phyloP scores from a whole-genome alignment of 2,329 filamentous ascomycete species.

The Westerdykella aurantiaca region DNA sequence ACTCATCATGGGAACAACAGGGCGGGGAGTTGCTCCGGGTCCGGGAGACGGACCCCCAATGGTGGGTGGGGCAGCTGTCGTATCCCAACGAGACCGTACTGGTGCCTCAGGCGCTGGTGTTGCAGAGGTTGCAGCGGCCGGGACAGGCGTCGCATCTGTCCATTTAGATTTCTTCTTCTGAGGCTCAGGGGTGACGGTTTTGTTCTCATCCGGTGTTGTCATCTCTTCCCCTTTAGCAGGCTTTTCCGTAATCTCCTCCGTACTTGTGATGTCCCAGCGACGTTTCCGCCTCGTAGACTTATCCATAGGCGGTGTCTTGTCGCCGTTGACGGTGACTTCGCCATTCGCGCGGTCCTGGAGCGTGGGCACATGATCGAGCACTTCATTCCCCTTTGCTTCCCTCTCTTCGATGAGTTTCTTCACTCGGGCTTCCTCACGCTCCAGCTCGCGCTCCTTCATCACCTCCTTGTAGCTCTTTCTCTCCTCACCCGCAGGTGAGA shows the following conservation, averaged over 20 bases:
- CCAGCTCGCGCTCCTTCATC: constrained; percentile 85
- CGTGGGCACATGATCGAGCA: constrained; percentile 63
- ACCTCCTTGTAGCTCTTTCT: constrained; percentile 81
- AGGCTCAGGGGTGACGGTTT: constrained; percentile 12
- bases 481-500: constrained; percentile 70
- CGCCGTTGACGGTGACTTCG: constrained; percentile 64
- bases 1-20: constrained; percentile 44
- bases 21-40: constrained; percentile 18
- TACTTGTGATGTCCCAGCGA: constrained; percentile 80
- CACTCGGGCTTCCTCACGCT: constrained; percentile 89
- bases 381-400: constrained; percentile 55
- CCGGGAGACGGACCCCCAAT: constrained; percentile 8
- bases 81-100: constrained; percentile 33
- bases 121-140: constrained; percentile 59
- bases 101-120: constrained; percentile 22
- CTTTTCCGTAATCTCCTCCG: constrained; percentile 26
- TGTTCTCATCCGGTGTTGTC: constrained; percentile 34
- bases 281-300: constrained; percentile 64
- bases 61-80: constrained; percentile 15
- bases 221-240: constrained; percentile 33
- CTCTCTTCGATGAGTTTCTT: constrained; percentile 73
- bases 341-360: constrained; percentile 57
- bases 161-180: constrained; percentile 66
- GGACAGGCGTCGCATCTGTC: constrained; percentile 46
- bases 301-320: constrained; percentile 61